Evolutionary conservation across 805 yeast genomes (phyloP), one percentile per base, ranked within the genome.

Genomic region (Wickerhamiella occidentalis): DNA sequence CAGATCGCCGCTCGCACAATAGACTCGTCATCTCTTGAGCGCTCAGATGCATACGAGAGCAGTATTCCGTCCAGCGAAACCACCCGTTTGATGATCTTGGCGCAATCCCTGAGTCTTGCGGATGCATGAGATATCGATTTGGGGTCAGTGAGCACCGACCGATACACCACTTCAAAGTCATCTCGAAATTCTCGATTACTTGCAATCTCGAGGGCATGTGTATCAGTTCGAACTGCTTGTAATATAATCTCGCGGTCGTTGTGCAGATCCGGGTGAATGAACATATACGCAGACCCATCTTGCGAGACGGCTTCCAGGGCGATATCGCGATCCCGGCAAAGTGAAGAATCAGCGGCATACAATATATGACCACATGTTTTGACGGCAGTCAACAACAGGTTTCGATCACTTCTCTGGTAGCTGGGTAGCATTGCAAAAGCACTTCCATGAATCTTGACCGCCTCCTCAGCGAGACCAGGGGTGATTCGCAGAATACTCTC

Each of bases 241-340:
- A 43, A 12, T 6, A 19, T 5, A 7, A 43, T 29, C 7, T 43
- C 46, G 17, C 38, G 38, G 19, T 40, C 30, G 8, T 15, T 22
- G 3, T 40, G 30, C 30, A 40, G 44, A n/a, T 23, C 30, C 18
- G 30, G 44, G 30, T 22, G 13, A 3, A 40, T 40, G 9, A 22
- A 40, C 29, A 25, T 40, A 22, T 19, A 40, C 3, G 44, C 44
- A 13, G 19, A 8, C 15, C 44, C 44, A 23, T 40, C 44, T 22
- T 40, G 44, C 6, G 44, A 19, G 29, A 40, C 44, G 4, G 44
- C 44, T 8, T 21, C 30, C 30, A 40, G 12, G 5, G 33, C 44
- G 7, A 40, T 8, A n/a, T 25, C 44, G 19, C 30, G 44, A 19
- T 40, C 30, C 7, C 6, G 19, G 6, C 30, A 9, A n/a, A 40